phyloP scores from a whole-genome alignment of 164 flowering plant genomes.

The Tetrastigma voinierianum region DNA sequence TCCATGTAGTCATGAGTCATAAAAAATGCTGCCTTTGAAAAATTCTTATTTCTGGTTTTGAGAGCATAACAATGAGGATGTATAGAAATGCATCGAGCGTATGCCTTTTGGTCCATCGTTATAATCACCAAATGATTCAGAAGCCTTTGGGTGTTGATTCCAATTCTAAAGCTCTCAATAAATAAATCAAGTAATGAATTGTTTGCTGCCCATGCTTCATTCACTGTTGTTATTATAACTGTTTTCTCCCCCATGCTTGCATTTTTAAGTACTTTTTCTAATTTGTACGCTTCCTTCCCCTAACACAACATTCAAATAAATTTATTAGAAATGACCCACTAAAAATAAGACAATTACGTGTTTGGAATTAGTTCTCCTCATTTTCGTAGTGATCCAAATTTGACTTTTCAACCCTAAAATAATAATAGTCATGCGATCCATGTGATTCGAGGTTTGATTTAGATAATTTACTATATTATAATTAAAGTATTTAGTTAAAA shows the following conservation, averaged over 20 bases:
- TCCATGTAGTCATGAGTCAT: constrained; percentile 14
- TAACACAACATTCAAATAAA: too few relatives aligned
- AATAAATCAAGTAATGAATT: constrained; percentile 13
- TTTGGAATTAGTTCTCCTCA: too few relatives aligned
- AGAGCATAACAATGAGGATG: constrained; percentile 16
- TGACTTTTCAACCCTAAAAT: too few relatives aligned
- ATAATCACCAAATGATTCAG: constrained; percentile 18
- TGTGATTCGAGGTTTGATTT: too few relatives aligned
- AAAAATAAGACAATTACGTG: too few relatives aligned
- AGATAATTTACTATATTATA: too few relatives aligned
- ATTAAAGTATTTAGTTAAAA: too few relatives aligned
- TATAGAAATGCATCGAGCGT: background rate
- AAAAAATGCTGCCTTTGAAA: constrained; percentile 16
- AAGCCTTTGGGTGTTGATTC: constrained; percentile 8
- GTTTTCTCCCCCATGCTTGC: constrained; percentile 15
- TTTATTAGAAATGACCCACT: too few relatives aligned
- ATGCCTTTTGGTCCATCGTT: constrained; percentile 13
- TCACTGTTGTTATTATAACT: constrained; percentile 16
- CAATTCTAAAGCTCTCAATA: constrained; percentile 15
- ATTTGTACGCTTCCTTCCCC: too few relatives aligned
- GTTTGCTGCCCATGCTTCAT: constrained; percentile 16
- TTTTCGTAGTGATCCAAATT: too few relatives aligned
- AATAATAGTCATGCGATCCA: too few relatives aligned
- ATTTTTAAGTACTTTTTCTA: constrained; percentile 4
- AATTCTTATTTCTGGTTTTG: constrained; percentile 4